Evolutionary conservation across 495 filamentous ascomycete species (phyloP).

Genomic region (Penicillium cosmopolitanum): DNA sequence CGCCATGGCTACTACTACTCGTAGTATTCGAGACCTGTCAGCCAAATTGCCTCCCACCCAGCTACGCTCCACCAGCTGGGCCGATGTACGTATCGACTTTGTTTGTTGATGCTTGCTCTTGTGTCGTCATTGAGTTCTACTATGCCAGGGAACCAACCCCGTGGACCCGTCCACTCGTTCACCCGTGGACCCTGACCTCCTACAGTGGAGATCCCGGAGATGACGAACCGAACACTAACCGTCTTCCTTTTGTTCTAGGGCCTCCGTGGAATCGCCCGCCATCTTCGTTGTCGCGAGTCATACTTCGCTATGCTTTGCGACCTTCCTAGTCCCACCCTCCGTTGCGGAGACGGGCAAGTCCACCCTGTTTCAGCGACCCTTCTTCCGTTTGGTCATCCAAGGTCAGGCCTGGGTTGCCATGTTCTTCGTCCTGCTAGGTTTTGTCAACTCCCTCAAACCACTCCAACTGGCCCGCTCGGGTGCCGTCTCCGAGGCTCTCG

Average conservation of each 20-base stretch:
- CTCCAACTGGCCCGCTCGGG: conserved; percentile 19
- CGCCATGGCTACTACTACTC: conserved; percentile 9
- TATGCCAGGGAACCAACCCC: not conserved
- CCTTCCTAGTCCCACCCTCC: conserved; percentile 11
- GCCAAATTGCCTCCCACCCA: conserved; percentile 7
- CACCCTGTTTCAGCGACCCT: conserved; percentile 15
- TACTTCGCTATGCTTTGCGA: conserved; percentile 18
- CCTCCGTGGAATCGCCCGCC: conserved; percentile 20
- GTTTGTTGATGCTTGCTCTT: not conserved
- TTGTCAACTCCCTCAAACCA: conserved; percentile 19
- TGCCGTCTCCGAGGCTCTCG: conserved; percentile 13
- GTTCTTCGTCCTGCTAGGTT: conserved; percentile 17
- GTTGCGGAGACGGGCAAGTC: conserved; percentile 13
- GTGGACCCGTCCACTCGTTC: too few relatives aligned
- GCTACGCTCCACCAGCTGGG: conserved; percentile 13
- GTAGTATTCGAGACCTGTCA: conserved; percentile 6
- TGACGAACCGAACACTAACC: conserved; percentile 7
- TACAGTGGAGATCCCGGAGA: not conserved
- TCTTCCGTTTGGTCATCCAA: conserved; percentile 18
- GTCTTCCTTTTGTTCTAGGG: conserved; percentile 1
- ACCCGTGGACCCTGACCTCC: not conserved
- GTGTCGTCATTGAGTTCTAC: not conserved
- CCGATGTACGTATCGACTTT: conserved; percentile 14
- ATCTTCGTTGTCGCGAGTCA: conserved; percentile 20
- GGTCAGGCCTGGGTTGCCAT: conserved; percentile 19